Conservation (phyloP, 1,284 basidiomycete genomes). For the Sutorius eximius region DNA sequence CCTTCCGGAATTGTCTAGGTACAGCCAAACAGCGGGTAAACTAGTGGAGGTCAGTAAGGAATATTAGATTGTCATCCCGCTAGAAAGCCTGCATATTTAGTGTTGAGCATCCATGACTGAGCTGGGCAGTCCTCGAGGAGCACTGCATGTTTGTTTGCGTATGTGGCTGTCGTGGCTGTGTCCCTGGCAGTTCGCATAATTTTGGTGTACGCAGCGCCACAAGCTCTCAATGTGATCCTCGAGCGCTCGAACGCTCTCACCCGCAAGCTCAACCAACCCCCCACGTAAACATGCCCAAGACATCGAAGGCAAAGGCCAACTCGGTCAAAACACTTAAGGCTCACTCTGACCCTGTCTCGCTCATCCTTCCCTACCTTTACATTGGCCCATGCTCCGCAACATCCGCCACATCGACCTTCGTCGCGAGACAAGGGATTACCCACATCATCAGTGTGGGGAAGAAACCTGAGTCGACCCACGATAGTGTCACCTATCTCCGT, state of each 20-base stretch:
- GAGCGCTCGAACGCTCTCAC: not conserved
- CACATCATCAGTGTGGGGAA: constrained; percentile 17
- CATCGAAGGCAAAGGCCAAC: not conserved
- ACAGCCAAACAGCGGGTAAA: too few relatives aligned
- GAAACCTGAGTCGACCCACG: not conserved
- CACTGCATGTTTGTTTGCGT: too few relatives aligned
- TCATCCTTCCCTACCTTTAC: constrained; percentile 15
- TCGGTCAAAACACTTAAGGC: not conserved
- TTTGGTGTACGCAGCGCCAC: too few relatives aligned
- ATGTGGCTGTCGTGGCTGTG: too few relatives aligned
- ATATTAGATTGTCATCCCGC: too few relatives aligned
- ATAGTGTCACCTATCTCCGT: constrained; percentile 10
- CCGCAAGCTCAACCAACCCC: not conserved
- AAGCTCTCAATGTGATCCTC: not conserved
- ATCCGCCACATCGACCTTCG: constrained; percentile 5
- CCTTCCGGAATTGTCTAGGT: too few relatives aligned
- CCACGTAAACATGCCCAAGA: not conserved
- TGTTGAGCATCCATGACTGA: too few relatives aligned
- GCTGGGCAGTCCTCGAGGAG: too few relatives aligned
- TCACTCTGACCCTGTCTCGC: not conserved
- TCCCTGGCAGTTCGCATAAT: too few relatives aligned
- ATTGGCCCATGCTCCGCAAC: constrained; percentile 11
- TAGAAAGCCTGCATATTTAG: too few relatives aligned
- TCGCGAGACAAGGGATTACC: constrained; percentile 11
- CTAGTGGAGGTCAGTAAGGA: too few relatives aligned